Evolutionary conservation across 352 stramenopile genomes (phyloP).

Genomic region (Saprolegnia diclina): DNA sequence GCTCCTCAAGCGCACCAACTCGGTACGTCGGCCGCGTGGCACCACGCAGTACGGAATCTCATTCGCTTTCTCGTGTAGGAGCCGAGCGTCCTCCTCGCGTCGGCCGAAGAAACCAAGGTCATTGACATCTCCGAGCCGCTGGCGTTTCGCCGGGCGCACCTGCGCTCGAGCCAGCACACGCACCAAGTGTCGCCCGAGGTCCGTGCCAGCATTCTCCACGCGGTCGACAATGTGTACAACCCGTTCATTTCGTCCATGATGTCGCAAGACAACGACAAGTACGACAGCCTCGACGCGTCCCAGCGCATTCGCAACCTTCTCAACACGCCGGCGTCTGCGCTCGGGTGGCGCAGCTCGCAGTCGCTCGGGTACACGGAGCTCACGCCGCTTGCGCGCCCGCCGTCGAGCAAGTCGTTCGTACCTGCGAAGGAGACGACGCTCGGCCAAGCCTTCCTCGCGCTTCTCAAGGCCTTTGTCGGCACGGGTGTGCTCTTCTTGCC

Average conservation of each 20-base stretch:
- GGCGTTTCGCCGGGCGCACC: slow-evolving; percentile 19
- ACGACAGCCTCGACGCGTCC: slow-evolving; percentile 62
- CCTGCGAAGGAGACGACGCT: slow-evolving; percentile 24
- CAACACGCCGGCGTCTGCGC: slow-evolving; percentile 39
- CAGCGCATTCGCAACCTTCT: slow-evolving; percentile 61
- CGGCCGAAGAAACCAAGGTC: slow-evolving; percentile 14
- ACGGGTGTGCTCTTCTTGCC: slow-evolving; percentile 64
- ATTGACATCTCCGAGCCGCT: slow-evolving; percentile 23
- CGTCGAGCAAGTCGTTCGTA: slow-evolving; percentile 4
- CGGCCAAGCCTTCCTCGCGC: slow-evolving; percentile 35
- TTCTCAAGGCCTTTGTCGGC: slow-evolving; percentile 69
- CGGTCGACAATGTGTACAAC: slow-evolving; percentile 72
- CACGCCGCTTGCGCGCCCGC: slow-evolving; percentile 1
- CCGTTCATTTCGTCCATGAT: slow-evolving; percentile 78
- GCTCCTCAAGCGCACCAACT: slow-evolving; percentile 20
- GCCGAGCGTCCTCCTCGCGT: neutral
- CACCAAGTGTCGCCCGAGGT: slow-evolving; percentile 18
- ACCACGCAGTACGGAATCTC: neutral
- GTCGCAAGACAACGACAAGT: slow-evolving; percentile 76
- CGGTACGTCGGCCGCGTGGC: slow-evolving; percentile 5
- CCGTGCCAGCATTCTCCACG: slow-evolving; percentile 47
- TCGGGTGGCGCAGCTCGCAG: neutral
- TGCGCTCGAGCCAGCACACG: slow-evolving; percentile 1
- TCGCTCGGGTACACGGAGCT: slow-evolving; percentile 18
- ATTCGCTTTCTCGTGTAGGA: slow-evolving; percentile 7